Conservation (phyloP, 345 rosid species). For the Erucastrum elatum region DNA sequence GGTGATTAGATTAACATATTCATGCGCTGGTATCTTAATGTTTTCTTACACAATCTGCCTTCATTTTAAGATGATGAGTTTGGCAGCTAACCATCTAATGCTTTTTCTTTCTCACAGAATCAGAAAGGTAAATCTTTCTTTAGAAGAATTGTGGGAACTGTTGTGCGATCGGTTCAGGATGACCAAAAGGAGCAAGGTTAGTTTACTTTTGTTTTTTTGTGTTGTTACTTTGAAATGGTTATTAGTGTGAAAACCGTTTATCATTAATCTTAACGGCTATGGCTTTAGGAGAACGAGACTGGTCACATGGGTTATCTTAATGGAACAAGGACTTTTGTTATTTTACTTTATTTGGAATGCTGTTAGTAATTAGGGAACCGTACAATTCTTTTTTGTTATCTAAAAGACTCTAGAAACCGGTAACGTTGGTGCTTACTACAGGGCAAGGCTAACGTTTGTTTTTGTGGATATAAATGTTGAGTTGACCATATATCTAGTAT, state of each 20-base stretch:
- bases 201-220: conserved; percentile 19
- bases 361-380: neutral
- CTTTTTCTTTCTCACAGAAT: conserved; percentile 47
- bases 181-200: conserved; percentile 97
- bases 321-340: neutral
- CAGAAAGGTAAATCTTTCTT: conserved; percentile 74
- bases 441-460: neutral
- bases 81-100: conserved; percentile 13
- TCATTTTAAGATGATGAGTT: conserved; percentile 6
- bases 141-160: conserved; percentile 83
- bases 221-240: neutral
- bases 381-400: neutral
- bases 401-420: neutral
- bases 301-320: neutral
- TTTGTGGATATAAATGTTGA: neutral
- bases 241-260: neutral
- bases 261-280: conserved; percentile 6
- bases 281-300: neutral
- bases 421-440: neutral
- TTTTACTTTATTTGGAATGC: neutral
- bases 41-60: neutral
- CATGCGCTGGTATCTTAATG: conserved; percentile 1
- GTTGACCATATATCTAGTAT: neutral
- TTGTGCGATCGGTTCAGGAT: conserved; percentile 91
- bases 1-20: conserved; percentile 1